Evolutionary conservation across 192 early-diverging fungal species (phyloP).

Genomic region (Allomyces macrogynus): DNA sequence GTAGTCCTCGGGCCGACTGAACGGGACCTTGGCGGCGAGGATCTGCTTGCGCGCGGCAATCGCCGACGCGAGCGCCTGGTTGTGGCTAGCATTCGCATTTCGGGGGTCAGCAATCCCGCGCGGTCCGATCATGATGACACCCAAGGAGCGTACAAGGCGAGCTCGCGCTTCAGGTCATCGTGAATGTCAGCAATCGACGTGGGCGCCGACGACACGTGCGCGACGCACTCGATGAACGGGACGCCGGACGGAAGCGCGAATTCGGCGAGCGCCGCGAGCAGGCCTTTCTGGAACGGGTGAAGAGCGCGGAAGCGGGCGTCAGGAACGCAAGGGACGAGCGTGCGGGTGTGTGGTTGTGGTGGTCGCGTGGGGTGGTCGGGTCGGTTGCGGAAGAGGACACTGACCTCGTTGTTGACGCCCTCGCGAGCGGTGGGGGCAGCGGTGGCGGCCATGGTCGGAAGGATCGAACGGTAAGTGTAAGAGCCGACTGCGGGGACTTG

Average conservation of each 20-base stretch:
- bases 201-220: neutral
- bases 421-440: too few relatives aligned
- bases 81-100: constrained; percentile 7
- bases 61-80: constrained; percentile 26
- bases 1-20: constrained; percentile 29
- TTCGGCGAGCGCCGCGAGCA: neutral
- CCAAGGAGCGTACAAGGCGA: constrained; percentile 13
- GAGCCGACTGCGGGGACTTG: too few relatives aligned
- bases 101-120: too few relatives aligned
- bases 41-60: constrained; percentile 13
- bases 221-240: neutral
- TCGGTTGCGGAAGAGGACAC: too few relatives aligned
- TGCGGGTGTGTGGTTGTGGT: too few relatives aligned
- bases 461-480: too few relatives aligned
- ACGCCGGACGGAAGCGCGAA: neutral
- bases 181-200: constrained; percentile 9
- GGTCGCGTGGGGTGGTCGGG: too few relatives aligned
- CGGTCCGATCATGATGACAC: neutral
- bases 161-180: constrained; percentile 35
- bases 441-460: too few relatives aligned
- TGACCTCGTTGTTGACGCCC: too few relatives aligned
- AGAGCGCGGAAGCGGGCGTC: too few relatives aligned
- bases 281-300: neutral
- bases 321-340: too few relatives aligned
- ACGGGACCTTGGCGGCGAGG: constrained; percentile 12